Conservation (phyloP, 2,329 filamentous ascomycete genomes). For the Apiospora hydei region DNA sequence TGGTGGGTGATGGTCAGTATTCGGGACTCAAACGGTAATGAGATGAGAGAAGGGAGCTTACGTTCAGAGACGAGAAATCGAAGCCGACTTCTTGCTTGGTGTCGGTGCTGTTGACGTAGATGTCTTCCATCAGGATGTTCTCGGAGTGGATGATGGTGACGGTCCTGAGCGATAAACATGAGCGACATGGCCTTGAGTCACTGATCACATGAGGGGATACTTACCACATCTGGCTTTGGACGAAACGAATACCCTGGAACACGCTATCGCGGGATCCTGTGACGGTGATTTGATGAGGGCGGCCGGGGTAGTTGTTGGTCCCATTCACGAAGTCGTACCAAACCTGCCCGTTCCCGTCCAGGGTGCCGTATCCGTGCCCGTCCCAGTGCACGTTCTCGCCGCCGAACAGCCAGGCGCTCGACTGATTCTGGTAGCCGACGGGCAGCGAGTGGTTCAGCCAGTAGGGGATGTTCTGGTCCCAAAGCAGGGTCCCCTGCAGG, state of each 20-base stretch:
- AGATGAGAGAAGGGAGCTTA: not conserved
- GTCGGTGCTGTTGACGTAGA: slow-evolving; percentile 61
- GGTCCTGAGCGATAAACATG: slow-evolving; percentile 41
- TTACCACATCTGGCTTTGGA: slow-evolving; percentile 66
- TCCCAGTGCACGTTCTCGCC: slow-evolving; percentile 58
- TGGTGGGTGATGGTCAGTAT: not conserved
- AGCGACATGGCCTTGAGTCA: not conserved
- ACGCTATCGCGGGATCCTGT: slow-evolving; percentile 55
- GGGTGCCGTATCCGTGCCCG: slow-evolving; percentile 58
- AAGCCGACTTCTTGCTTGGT: slow-evolving; percentile 60
- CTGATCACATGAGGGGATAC: no score
- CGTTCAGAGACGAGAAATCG: slow-evolving; percentile 33
- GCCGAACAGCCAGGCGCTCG: slow-evolving; percentile 61
- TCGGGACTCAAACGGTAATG: not conserved
- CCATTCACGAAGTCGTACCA: slow-evolving; percentile 58
- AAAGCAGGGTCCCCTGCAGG: slow-evolving; percentile 45
- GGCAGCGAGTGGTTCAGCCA: slow-evolving; percentile 59
- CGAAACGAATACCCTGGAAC: slow-evolving; percentile 56
- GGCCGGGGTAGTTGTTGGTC: slow-evolving; percentile 50
- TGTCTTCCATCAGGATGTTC: slow-evolving; percentile 55
- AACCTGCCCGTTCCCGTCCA: slow-evolving; percentile 64
- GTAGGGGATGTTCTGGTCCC: slow-evolving; percentile 57
- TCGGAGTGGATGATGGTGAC: slow-evolving; percentile 59
- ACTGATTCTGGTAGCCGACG: slow-evolving; percentile 63
- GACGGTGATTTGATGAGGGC: slow-evolving; percentile 59